Base-by-base conservation (phyloP, 176 grass and related monocot genomes). In the Cenchrus purpureus region DNA sequence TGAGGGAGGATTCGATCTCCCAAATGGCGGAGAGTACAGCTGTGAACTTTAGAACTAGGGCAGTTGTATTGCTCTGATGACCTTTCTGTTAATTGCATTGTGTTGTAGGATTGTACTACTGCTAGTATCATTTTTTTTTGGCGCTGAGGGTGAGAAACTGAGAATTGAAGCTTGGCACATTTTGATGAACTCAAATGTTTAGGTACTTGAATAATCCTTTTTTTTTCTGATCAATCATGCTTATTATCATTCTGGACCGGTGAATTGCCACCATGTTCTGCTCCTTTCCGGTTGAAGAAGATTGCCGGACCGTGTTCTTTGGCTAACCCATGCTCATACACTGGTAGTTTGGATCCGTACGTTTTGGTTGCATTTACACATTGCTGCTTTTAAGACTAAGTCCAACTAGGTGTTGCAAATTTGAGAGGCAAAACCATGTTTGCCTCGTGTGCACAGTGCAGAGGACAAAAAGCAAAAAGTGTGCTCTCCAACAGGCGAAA, bases 101-200 rank as follows among this genome's bases (percentile, higher is more conserved):
- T 84, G 62, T 34, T 77, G 86, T 45, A 77, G 76, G 2, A 68
- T 68, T 91, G 43, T 87, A 55, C 68, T 69, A 59, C 13, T 71
- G 54, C 17, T 64, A 63, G 14, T 17, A 43, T 40, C 68, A 71
- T 17, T 46, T 65, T 58, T 70, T 65, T 40, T 40, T 40, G 65
- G 43, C 56, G 62, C 42, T 17, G 79, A 7, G 7, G 10, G 54
- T 14, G 12, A n/a, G 25, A 61, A 63, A 59, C 15, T 14, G 12
- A n/a, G 25, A 61, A 63, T 68, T 78, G 52, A 68, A 73, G 68
- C 51, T 74, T 62, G 44, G 52, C 83, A 74, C 19, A 37, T 84
- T 79, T 80, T 12, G 10, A 56, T 37, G 8, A 44, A 53, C 56
- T 45, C 73, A 79, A 66, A 79, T 75, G 61, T 16, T 76, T 73